Evolutionary conservation across 768 basidiomycete genomes (phyloP), one percentile per base, ranked within the genome.

Genomic region (Suillus placidus): DNA sequence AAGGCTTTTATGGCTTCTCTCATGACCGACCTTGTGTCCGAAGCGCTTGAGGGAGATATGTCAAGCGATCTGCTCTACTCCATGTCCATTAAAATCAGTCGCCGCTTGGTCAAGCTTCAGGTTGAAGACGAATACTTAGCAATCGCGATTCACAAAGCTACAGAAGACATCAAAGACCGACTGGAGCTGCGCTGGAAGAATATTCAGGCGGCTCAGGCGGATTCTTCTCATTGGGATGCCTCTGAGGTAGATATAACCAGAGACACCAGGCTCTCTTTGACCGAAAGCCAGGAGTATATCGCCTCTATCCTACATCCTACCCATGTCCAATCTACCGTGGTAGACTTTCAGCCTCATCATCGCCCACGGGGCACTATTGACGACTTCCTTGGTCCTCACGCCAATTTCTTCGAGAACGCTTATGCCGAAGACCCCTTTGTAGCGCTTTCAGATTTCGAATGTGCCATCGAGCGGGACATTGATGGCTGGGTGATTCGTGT

Each of bases 1-100:
- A 87, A 87, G 62, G 12, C 42, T 2, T 87, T 87, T 71, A 80
- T 85, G 69, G 49, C 81, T 2, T 85, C 78, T 57, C 72, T 85
- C 60, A 69, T 81, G 42, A 68, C 77, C 6, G 45, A 67, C 30
- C 63, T 76, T 3, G 67, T 81, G 2, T 40, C 70, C 3, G 34
- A 70, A 4, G 75, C 73, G 4, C 60, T 73, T 0, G 56, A 64
- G 3, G 12, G 1, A 0, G 62, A 72, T 14, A 57, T 70, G 18
- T 40, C 68, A 4, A 76, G 67, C 45, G 73, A 81, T 42, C 2
- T 77, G 9, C 70, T 81, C 6, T 72, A 71, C 16, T 70, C 38
- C 38, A 76, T 77, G 71, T 72, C 70, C 1, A 55, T 70, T 14
- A 78, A 78, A 30, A 69, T 73, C 49, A 68, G 67, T 47, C 74